A percentile compares a stretch with the other conserved stretches of the same genome.
phyloP scores from a whole-genome alignment of 2,329 filamentous ascomycete species.

The Cercospora sojina region DNA sequence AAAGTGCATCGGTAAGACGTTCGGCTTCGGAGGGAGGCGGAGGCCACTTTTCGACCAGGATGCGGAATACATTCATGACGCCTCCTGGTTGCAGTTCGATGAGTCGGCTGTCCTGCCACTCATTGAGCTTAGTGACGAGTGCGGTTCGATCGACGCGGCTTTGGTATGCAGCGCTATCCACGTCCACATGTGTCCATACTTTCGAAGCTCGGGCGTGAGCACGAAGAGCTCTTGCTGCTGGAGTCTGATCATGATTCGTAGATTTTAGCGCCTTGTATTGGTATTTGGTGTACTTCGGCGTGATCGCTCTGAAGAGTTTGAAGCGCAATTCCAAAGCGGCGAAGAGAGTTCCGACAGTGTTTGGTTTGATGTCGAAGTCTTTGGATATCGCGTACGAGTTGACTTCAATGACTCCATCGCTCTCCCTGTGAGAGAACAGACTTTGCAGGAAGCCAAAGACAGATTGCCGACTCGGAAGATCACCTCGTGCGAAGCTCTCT shows the following conservation, averaged over 20 bases:
- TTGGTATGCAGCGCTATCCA: constrained; percentile 42
- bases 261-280: constrained; percentile 45
- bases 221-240: constrained; percentile 49
- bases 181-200: constrained; percentile 51
- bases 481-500: constrained; percentile 60
- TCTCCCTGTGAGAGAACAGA: constrained; percentile 46
- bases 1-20: constrained; percentile 49
- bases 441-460: constrained; percentile 52
- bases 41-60: constrained; percentile 50
- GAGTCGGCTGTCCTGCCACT: constrained; percentile 51
- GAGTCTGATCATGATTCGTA: constrained; percentile 42
- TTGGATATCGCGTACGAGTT: constrained; percentile 49
- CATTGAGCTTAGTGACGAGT: constrained; percentile 56
- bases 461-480: constrained; percentile 56
- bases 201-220: constrained; percentile 43
- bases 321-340: constrained; percentile 62
- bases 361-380: constrained; percentile 55
- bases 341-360: constrained; percentile 55
- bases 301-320: constrained; percentile 56
- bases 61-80: constrained; percentile 55
- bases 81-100: constrained; percentile 56
- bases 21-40: constrained; percentile 44
- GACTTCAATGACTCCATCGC: constrained; percentile 42
- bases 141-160: constrained; percentile 46
- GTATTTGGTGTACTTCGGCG: constrained; percentile 58